Evolutionary conservation across 2,329 filamentous ascomycete genomes (phyloP).

Genomic region (Thyridium curvatum): DNA sequence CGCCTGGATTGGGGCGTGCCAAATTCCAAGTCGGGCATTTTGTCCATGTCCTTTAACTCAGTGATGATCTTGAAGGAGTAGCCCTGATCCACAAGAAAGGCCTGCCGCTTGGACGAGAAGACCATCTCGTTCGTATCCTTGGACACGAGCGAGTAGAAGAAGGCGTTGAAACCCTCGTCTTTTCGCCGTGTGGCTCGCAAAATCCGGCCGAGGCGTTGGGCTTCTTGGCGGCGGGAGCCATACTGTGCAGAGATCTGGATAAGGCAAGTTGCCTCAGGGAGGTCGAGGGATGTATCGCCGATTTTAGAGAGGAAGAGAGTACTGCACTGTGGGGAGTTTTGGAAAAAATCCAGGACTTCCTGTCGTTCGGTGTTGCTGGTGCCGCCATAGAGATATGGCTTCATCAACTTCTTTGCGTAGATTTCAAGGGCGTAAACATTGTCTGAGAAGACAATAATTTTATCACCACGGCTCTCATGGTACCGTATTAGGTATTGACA

Average conservation of each 20-base stretch:
- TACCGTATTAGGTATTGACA: slow-evolving; percentile 97
- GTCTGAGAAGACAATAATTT: slow-evolving; percentile 96
- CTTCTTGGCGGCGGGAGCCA: slow-evolving; percentile 90
- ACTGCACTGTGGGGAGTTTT: slow-evolving; percentile 81
- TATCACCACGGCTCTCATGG: slow-evolving; percentile 88
- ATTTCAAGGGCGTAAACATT: slow-evolving; percentile 86
- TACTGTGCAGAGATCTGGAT: slow-evolving; percentile 98
- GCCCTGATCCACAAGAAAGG: slow-evolving; percentile 93
- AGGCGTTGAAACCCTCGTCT: slow-evolving; percentile 96
- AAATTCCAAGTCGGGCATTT: slow-evolving; percentile 74
- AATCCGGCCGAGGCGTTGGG: slow-evolving; percentile 85
- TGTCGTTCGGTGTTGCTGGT: slow-evolving; percentile 84
- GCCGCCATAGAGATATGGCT: slow-evolving; percentile 84
- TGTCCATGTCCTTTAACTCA: slow-evolving; percentile 82
- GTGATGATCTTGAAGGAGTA: slow-evolving; percentile 99
- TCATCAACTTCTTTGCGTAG: slow-evolving; percentile 76
- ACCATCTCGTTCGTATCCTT: slow-evolving; percentile 98
- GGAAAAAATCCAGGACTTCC: slow-evolving; percentile 85
- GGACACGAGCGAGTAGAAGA: slow-evolving; percentile 95
- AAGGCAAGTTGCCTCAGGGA: slow-evolving; percentile 92
- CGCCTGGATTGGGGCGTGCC: slow-evolving; percentile 71
- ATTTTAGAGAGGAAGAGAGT: slow-evolving; percentile 96
- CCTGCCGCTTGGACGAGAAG: slow-evolving; percentile 91
- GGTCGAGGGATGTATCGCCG: slow-evolving; percentile 88
- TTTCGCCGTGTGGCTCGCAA: slow-evolving; percentile 90